Evolutionary conservation across 805 yeast genomes (phyloP), one percentile per base, ranked within the genome.

Genomic region (Pichia pseudocactophila): DNA sequence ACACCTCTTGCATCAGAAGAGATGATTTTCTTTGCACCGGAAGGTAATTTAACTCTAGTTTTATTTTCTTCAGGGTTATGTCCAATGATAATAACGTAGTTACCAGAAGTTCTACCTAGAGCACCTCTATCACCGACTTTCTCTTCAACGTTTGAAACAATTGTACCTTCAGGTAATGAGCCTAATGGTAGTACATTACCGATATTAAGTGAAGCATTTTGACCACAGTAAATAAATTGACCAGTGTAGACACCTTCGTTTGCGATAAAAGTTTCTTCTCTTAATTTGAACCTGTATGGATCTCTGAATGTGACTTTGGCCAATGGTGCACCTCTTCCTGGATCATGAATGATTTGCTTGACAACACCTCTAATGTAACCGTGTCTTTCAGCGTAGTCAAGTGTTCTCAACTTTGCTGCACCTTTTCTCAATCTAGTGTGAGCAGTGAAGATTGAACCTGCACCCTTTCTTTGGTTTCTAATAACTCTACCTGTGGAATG

Each of bases 381-480:
- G 73, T 90, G 96, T 72, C 96, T 90, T 80, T 92, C 98, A 73
- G 97, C 95, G 66, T 80, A 90, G 76, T 92, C 97, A 71, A 90
- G 82, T 69, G 96, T 84, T 83, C 98, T 87, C 72, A 90, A 82
- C 86, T 90, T 90, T 70, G 98, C 98, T 71, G 98, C 97, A 73
- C 98, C 98, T 78, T 92, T 86, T 85, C 98, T 88, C 74, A 92
- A 86, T 78, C 97, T 90, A 81, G 97, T 90, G 92, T 90, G 95
- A 67, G 98, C 82, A 71, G 95, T 83, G 88, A 92, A 92, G 82
- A 92, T 88, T 67, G 97, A 90, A 71, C 98, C 97, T 74, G 96
- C 96, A 84, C 97, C 97, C 80, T 92, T 92, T 88, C 99, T 89
- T 83, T 92, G 99, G 83, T 92, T 92, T 80, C 98, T 95, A 81